A percentile compares a stretch with the other conserved stretches of the same genome.
phyloP scores from a whole-genome alignment of 116 monocot species.

The Papilionanthe hybrid region DNA sequence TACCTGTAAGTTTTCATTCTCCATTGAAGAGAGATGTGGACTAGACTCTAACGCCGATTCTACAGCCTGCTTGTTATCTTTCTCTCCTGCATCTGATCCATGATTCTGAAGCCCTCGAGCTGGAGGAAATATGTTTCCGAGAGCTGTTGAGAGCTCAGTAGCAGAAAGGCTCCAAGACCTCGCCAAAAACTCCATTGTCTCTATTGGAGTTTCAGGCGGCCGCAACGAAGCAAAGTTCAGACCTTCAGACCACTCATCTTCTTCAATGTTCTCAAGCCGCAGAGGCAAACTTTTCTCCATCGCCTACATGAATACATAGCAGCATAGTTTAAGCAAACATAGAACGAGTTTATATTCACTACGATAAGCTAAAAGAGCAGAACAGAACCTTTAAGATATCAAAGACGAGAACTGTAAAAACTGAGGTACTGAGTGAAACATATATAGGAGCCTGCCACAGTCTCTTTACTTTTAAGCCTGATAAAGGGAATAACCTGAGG shows the following conservation, averaged over 20 bases:
- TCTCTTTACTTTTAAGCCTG: neutral
- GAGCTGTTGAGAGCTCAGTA: slow-evolving; percentile 41
- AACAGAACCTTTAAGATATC: neutral
- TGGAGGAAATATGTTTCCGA: slow-evolving; percentile 5
- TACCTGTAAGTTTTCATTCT: no score
- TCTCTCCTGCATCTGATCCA: neutral
- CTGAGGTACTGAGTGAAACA: neutral
- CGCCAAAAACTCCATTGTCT: slow-evolving; percentile 55
- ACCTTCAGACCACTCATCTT: slow-evolving; percentile 11
- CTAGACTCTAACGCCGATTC: slow-evolving; percentile 9
- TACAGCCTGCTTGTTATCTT: neutral
- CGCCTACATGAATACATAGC: neutral
- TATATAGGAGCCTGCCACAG: neutral
- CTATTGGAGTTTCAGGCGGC: slow-evolving; percentile 46
- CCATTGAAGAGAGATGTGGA: slow-evolving; percentile 26
- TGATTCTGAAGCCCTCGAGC: neutral
- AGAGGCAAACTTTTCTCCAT: neutral
- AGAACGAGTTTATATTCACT: no score
- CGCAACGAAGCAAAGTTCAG: slow-evolving; percentile 13
- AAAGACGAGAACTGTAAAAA: neutral
- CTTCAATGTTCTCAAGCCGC: slow-evolving; percentile 38
- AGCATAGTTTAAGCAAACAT: neutral
- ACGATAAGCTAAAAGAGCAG: no score
- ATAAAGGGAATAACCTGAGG: neutral
- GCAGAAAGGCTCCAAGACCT: slow-evolving; percentile 53